Evolutionary conservation across 176 grass and related monocot genomes (phyloP).

Genomic region (sorghum (Sorghum bicolor)): DNA sequence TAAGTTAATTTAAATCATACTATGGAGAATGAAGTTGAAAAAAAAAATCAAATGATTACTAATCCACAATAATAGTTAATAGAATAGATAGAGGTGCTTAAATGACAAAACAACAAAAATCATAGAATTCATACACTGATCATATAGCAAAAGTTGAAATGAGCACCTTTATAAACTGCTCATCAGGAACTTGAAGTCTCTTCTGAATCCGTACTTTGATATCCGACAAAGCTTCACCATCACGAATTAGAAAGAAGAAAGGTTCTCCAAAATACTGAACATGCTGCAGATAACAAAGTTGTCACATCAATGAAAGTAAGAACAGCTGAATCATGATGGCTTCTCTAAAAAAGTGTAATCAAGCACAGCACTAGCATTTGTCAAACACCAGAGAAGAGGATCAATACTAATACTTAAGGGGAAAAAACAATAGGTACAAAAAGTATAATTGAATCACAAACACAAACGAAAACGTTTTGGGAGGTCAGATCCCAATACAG

Average conservation of each 20-base stretch:
- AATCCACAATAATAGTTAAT: neutral
- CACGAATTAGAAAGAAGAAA: conserved; percentile 64
- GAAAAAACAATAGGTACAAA: neutral
- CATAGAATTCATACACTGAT: neutral
- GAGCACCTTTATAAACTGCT: conserved; percentile 56
- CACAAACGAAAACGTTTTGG: neutral
- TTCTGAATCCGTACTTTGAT: conserved; percentile 72
- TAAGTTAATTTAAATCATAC: neutral
- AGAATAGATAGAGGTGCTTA: neutral
- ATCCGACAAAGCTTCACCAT: conserved; percentile 55
- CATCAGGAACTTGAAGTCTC: conserved; percentile 69
- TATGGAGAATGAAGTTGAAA: neutral
- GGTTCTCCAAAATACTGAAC: conserved; percentile 58
- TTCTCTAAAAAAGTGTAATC: neutral
- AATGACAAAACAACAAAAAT: neutral
- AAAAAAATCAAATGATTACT: neutral
- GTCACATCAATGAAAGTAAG: conserved; percentile 12
- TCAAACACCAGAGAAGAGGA: neutral
- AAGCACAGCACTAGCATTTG: neutral
- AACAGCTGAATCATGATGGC: neutral
- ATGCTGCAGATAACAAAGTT: conserved; percentile 35
- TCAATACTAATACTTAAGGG: neutral
- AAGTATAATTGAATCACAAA: neutral
- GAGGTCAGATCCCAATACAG: neutral
- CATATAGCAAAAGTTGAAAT: neutral